These are phyloP conservation scores for Solanum hybrid DNA, from an alignment of 305 asterid species.

Conservation along the genomic window DNA sequence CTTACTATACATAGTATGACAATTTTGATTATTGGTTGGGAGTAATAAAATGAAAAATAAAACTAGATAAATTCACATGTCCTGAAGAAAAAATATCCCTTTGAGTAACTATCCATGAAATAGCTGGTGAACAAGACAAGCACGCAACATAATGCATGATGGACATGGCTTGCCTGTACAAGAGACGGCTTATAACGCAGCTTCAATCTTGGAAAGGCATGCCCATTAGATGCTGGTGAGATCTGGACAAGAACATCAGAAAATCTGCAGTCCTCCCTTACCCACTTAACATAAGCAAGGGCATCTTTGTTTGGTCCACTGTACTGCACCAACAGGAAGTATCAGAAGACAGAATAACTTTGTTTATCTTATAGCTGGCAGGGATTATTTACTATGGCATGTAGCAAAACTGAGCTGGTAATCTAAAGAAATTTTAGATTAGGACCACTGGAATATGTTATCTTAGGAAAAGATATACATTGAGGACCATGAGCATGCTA, in stretches of 20 bases:
- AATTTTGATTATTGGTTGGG: background rate
- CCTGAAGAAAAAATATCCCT: background rate
- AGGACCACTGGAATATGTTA: background rate
- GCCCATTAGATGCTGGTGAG: slow-evolving; percentile 61
- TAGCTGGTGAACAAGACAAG: background rate
- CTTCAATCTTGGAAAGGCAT: slow-evolving; percentile 84
- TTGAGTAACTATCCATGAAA: background rate
- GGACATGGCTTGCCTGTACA: slow-evolving; percentile 66
- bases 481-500: background rate
- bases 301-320: slow-evolving; percentile 92
- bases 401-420: background rate
- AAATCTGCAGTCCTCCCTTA: slow-evolving; percentile 67
- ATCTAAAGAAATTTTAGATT: background rate
- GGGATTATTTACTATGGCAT: background rate
- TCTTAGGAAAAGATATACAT: background rate
- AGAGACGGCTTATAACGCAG: slow-evolving; percentile 96
- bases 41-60: background rate
- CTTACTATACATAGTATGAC: background rate
- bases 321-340: slow-evolving; percentile 54
- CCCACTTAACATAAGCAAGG: slow-evolving; percentile 73
- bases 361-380: background rate
- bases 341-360: background rate
- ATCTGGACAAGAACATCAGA: slow-evolving; percentile 72
- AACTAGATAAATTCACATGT: background rate
- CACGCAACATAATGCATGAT: background rate